Conservation (phyloP, 1,284 basidiomycete genomes). For the Blastosporella zonata region DNA sequence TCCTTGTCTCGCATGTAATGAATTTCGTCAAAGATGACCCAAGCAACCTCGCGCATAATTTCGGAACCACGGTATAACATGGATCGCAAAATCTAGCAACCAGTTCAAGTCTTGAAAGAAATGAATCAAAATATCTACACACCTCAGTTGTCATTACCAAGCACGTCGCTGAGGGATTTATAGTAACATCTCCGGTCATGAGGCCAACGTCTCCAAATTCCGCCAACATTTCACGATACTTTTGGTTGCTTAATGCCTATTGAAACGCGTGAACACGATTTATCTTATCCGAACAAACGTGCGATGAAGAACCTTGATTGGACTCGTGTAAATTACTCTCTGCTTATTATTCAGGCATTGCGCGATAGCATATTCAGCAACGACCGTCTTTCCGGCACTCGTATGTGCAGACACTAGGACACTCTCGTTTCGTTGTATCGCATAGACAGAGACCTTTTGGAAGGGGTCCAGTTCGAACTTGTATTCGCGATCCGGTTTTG, state of each 20-base stretch:
- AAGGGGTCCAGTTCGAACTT: conserved; percentile 98
- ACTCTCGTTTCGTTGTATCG: conserved; percentile 96
- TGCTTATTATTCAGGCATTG: conserved; percentile 91
- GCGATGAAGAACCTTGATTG: conserved; percentile 83
- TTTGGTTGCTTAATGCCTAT: conserved; percentile 84
- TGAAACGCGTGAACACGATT: conserved; percentile 22
- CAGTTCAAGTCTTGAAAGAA: background rate
- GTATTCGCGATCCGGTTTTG: conserved; percentile 90
- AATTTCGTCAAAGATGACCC: conserved; percentile 99
- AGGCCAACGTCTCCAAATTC: conserved; percentile 98
- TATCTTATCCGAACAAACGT: conserved; percentile 17
- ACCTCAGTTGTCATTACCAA: conserved; percentile 99
- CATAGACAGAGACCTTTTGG: conserved; percentile 91
- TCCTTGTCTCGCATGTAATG: conserved; percentile 99
- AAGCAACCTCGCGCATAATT: conserved; percentile 99
- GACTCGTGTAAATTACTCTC: conserved; percentile 98
- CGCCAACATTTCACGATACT: conserved; percentile 96
- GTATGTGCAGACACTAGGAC: conserved; percentile 99
- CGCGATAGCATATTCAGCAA: conserved; percentile 99
- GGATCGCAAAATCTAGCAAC: conserved; percentile 85
- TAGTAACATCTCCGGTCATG: conserved; percentile 99
- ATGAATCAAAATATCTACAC: conserved; percentile 4
- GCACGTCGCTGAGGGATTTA: conserved; percentile 96
- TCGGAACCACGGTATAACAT: conserved; percentile 99
- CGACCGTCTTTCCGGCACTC: conserved; percentile 97